Evolutionary conservation across 441 rosid species (phyloP), one percentile per base, ranked within the genome.

Genomic region (Eruca vesicaria): DNA sequence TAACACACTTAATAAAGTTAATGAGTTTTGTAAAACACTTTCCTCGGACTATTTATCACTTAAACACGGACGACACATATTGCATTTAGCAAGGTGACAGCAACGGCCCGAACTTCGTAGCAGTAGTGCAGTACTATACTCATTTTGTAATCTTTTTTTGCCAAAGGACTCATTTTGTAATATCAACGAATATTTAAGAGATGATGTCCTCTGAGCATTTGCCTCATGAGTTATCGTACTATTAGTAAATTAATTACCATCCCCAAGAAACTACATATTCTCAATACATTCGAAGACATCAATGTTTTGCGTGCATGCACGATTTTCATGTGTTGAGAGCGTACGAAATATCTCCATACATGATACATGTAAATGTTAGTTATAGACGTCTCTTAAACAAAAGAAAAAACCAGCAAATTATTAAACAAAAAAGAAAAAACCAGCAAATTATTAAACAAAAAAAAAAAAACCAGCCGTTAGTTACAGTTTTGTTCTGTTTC

Each of bases 21-120:
- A 32, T 45, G 45, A 12, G 16, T 35, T 36, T 32, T 60, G 58
- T 23, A 29, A 67, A 74, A 35, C 56, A 68, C 11, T 52, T 75
- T 33, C 63, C 56, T 48, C 19, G 55, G 57, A 63, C 50, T 55
- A 19, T 69, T 41, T 63, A 69, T 63, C 79, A 21, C 63, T 26
- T 56, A 31, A 43, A 69, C 21, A 16, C 11, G 8, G 21, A 76
- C 61, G 66, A 76, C 75, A 76, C 53, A 64, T 45, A 63, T 63
- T 63, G 71, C 79, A 76, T 15, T 69, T 63, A 70, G 80, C 75
- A 69, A 70, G 80, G 75, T 65, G 52, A 38, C 16, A 57, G 64
- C 69, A 69, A 55, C 43, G 41, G 33, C 80, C 60, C 80, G 80
- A 57, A 76, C 65, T 69, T 56, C 38, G 52, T 76, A 52, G 67